Base-by-base conservation (phyloP, 805 yeast species). In the Ogataea paradorogensis region DNA sequence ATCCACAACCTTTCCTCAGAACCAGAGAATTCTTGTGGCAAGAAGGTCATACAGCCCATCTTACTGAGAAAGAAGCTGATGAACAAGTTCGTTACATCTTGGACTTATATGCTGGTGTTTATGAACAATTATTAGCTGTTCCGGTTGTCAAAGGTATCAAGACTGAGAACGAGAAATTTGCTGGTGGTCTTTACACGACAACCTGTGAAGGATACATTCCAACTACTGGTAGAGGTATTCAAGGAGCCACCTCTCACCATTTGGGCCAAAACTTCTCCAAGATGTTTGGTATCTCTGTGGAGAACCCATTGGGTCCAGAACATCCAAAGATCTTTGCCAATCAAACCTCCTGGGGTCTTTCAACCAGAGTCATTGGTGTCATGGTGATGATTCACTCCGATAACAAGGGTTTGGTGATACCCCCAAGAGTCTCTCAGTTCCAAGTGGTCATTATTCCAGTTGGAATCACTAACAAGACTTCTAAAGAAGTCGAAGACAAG, bases 21-120 rank as follows among this genome's bases (percentile, higher is more conserved):
- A 95, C 99, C 10, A 84, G 99, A 72, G 99, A 93, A 70, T 93
- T 93, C 71, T 74, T 93, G 66, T 93, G 99, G 99, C 99, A 93
- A 72, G 99, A 93, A 72, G 99, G 99, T 56, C 99, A 93, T 73
- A 93, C 99, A 35, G 99, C 96, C 40, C 96, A 87, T 65, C 76
- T 95, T 60, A 84, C 95, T 41, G 66, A 71, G 50, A 86, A 80
- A 46, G 93, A 78, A 46, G 96, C 99, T 23, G 74, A 76, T 45
- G 71, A 71, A 43, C 98, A 93, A 71, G 98, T 91, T 23, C 61
- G 76, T 55, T 82, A 82, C 65, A 91, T 95, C 59, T 78, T 90
- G 62, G 93, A 86, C 48, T 81, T 78, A 68, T 93, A 93, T 66
- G 82, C 84, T 46, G 79, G 80, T 48, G 75, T 93, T 46, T 93